Evolutionary conservation across 306 rosid species (phyloP).

Genomic region (Phaseolus lunatus): DNA sequence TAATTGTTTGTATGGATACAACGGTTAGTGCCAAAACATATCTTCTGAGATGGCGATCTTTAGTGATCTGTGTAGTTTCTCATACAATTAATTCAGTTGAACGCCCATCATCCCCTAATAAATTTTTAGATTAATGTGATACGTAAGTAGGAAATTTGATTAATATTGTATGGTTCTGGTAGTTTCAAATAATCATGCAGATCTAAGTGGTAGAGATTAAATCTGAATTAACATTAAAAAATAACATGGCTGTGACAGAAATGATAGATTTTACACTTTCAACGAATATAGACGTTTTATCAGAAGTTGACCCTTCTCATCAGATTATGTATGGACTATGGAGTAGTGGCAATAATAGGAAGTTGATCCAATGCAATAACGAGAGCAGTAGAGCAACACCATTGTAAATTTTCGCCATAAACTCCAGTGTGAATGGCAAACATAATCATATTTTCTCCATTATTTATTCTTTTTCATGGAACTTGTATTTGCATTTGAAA

Average conservation of each 20-base stretch:
- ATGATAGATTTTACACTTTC: not conserved
- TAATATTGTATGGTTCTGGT: not conserved
- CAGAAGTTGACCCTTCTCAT: slow-evolving; percentile 33
- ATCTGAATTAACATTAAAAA: not conserved
- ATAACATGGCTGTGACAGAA: slow-evolving; percentile 4
- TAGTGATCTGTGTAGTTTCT: not conserved
- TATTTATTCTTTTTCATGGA: slow-evolving; percentile 34
- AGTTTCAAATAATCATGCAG: not conserved
- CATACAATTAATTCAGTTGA: not conserved
- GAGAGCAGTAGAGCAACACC: slow-evolving; percentile 49
- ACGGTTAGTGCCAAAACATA: not conserved
- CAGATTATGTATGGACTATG: not conserved
- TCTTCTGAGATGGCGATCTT: not conserved
- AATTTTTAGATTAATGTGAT: not conserved
- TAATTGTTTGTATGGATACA: not conserved
- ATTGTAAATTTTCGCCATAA: slow-evolving; percentile 42
- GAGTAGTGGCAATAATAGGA: slow-evolving; percentile 29
- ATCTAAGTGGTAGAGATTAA: not conserved
- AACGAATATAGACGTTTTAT: slow-evolving; percentile 22
- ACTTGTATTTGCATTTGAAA: slow-evolving; percentile 47
- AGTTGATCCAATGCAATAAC: slow-evolving; percentile 19
- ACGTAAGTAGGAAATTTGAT: not conserved
- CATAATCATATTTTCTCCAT: slow-evolving; percentile 52
- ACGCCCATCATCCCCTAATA: not conserved
- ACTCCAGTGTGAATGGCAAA: slow-evolving; percentile 48